Conservation (phyloP, 169 alveolate species). For the Cystoisospora suis region DNA sequence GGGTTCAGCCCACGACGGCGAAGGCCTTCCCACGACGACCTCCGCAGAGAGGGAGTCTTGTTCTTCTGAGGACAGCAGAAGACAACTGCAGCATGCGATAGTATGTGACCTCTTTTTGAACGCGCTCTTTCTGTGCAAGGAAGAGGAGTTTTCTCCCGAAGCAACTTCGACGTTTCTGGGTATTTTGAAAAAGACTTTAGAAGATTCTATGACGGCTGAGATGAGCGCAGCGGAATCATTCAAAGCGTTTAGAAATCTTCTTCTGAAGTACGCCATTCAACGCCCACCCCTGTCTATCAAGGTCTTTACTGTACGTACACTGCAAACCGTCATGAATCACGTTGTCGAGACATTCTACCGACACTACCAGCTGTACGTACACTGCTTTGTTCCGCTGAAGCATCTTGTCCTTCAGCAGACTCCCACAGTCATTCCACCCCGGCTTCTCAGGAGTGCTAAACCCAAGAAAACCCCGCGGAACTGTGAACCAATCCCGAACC, state of each 20-base stretch:
- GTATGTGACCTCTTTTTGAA: slow-evolving; percentile 28
- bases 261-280: slow-evolving; percentile 37
- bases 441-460: neutral
- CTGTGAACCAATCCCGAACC: too few relatives aligned
- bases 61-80: neutral
- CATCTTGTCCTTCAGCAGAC: neutral
- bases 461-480: neutral
- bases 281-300: slow-evolving; percentile 44
- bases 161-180: slow-evolving; percentile 49
- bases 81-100: neutral
- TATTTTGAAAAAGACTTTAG: neutral
- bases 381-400: neutral
- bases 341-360: slow-evolving; percentile 19
- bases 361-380: slow-evolving; percentile 22
- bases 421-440: neutral
- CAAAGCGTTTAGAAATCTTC: neutral
- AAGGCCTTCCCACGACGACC: too few relatives aligned
- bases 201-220: slow-evolving; percentile 13
- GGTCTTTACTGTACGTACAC: slow-evolving; percentile 4
- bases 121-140: slow-evolving; percentile 11
- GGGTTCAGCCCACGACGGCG: too few relatives aligned
- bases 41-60: too few relatives aligned
- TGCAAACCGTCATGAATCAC: slow-evolving; percentile 18
- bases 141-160: neutral
- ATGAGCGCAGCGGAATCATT: neutral